These are phyloP conservation scores for Alternaria sp. DNA, from an alignment of 2,329 filamentous ascomycete genomes.

Conservation along the genomic window DNA sequence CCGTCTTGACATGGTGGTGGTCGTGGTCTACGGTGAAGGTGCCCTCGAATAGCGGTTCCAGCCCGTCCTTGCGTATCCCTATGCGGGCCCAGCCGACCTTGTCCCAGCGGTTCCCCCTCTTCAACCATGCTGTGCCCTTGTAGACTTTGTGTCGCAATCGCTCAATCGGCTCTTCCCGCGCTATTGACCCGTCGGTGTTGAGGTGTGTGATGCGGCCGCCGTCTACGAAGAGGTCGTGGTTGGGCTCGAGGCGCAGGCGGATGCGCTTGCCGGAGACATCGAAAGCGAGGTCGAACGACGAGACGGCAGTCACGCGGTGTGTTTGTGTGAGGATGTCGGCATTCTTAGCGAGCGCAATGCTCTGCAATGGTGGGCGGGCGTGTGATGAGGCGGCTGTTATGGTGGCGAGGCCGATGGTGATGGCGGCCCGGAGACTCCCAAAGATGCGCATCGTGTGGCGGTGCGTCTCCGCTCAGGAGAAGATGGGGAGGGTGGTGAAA, in stretches of 20 bases:
- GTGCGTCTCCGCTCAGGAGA: slow-evolving; percentile 28
- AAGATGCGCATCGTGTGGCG: slow-evolving; percentile 40
- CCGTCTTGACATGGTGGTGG: slow-evolving; percentile 85
- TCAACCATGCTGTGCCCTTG: slow-evolving; percentile 77
- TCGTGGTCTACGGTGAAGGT: slow-evolving; percentile 82
- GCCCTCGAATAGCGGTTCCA: slow-evolving; percentile 83
- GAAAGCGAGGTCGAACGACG: slow-evolving; percentile 86
- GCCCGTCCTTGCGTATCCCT: slow-evolving; percentile 76
- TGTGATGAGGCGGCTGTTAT: slow-evolving; percentile 39
- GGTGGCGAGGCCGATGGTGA: slow-evolving; percentile 31
- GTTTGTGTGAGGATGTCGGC: slow-evolving; percentile 79
- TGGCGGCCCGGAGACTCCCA: slow-evolving; percentile 25
- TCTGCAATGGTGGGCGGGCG: slow-evolving; percentile 74
- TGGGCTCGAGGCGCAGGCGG: slow-evolving; percentile 83
- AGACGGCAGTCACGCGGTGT: slow-evolving; percentile 78
- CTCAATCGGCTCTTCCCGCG: slow-evolving; percentile 70
- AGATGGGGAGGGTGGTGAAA: neutral
- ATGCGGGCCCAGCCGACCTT: slow-evolving; percentile 88
- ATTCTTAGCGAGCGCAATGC: slow-evolving; percentile 75
- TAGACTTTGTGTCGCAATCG: slow-evolving; percentile 80
- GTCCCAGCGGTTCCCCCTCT: slow-evolving; percentile 80
- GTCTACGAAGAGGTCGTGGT: slow-evolving; percentile 84
- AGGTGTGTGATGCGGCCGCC: slow-evolving; percentile 77
- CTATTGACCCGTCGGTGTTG: slow-evolving; percentile 72
- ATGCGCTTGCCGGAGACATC: slow-evolving; percentile 70